Base-by-base conservation (phyloP, 495 filamentous ascomycete species). In the Bacidia rubella region DNA sequence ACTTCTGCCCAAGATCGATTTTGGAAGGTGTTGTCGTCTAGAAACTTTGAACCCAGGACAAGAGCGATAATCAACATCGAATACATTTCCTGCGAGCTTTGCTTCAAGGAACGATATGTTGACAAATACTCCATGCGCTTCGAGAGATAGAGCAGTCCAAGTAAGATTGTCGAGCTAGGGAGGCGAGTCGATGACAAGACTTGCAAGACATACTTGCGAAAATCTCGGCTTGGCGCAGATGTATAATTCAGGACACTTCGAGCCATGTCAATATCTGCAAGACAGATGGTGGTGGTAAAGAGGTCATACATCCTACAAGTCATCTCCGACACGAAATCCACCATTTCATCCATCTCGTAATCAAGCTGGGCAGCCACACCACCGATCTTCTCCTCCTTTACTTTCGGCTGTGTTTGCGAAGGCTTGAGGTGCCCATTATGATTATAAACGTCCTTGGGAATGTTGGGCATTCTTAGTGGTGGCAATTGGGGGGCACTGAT, bases 1-100 rank as follows among this genome's bases (percentile, higher is more conserved):
- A 99, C 92, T 62, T 99, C 93, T 2, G 93, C 85, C 92, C 92
- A 99, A 5, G 93, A 97, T 50, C 90, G 86, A 70, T 97, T 99
- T 73, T 96, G 89, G 68, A 97, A 99, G 15, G 92, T 99, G 68
- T 97, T 97, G 67, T 99, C 92, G 63, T 99, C 92, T 51, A 97
- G 67, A 62, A 99, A 99, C 69, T 99, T 99, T 73, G 90, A 96
- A 48, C 90, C 92, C 27, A 99, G 76, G 39, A 99, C 72, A 27
- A 99, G 74, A 15, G 83, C 75, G 50, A 90, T 84, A 12, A 89
- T 96, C 50, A 97, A 76, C 79, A 96, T 86, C 48, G 88, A 83
- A 73, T 92, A 94, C 50, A 93, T 78, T 61, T 90, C 81, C 41
- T 80, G 82, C 62, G 82, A 82, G 56, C 75, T 75, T 15, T 78